Evolutionary conservation across 306 rosid genomes (phyloP).

Genomic region (Luffa aegyptiaca): DNA sequence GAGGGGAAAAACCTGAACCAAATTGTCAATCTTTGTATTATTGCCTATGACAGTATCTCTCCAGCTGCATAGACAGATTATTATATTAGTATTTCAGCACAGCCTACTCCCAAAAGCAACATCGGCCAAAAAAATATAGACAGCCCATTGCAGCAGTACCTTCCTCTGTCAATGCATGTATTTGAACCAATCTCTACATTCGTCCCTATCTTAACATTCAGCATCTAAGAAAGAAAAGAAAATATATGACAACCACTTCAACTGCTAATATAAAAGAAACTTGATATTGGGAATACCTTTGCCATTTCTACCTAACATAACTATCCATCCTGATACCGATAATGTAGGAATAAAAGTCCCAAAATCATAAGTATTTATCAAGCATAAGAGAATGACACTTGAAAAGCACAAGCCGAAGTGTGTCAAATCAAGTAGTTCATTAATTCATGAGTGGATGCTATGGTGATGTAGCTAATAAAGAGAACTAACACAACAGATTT

Average conservation of each 20-base stretch:
- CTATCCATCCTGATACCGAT: neutral
- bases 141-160: constrained; percentile 25
- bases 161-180: constrained; percentile 91
- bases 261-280: neutral
- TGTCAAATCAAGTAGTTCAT: neutral
- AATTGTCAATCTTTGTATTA: constrained; percentile 77
- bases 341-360: neutral
- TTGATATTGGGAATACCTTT: neutral
- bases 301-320: neutral
- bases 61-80: constrained; percentile 51
- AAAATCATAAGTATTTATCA: neutral
- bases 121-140: constrained; percentile 8
- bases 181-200: constrained; percentile 84
- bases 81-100: constrained; percentile 17
- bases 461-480: neutral
- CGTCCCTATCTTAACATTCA: constrained; percentile 66
- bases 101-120: constrained; percentile 12
- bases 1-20: constrained; percentile 70
- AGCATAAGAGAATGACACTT: neutral
- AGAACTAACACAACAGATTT: neutral
- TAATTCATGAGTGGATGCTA: neutral
- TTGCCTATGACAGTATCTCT: constrained; percentile 82
- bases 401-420: neutral
- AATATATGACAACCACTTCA: constrained; percentile 7
- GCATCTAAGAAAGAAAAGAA: constrained; percentile 34